These are phyloP conservation scores for Trichoderma semiorbis DNA, from an alignment of 2,329 filamentous ascomycete genomes.

Conservation along the genomic window DNA sequence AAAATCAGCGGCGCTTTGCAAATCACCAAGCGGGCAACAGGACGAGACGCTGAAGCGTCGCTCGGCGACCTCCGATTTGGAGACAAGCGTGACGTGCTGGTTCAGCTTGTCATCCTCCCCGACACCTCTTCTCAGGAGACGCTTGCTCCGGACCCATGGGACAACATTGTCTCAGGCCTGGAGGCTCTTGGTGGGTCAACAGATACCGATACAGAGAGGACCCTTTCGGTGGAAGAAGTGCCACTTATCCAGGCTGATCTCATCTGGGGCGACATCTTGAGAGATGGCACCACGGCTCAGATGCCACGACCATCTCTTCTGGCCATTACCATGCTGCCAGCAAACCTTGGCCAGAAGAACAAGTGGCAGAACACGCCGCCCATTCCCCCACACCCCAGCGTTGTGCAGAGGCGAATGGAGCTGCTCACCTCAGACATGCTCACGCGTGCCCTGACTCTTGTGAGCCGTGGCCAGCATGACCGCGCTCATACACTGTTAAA, in stretches of 20 bases:
- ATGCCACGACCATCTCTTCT: conserved; percentile 85
- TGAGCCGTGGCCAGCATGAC: conserved; percentile 88
- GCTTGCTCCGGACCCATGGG: conserved; percentile 91
- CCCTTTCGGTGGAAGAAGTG: conserved; percentile 86
- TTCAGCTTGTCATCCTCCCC: conserved; percentile 87
- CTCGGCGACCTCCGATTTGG: conserved; percentile 91
- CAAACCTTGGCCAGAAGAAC: conserved; percentile 59
- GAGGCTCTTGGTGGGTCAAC: conserved; percentile 87
- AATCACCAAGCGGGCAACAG: conserved; percentile 92
- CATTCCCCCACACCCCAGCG: conserved; percentile 90
- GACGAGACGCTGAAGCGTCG: conserved; percentile 87
- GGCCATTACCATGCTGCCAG: conserved; percentile 91
- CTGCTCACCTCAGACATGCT: conserved; percentile 97
- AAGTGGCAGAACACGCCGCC: conserved; percentile 67
- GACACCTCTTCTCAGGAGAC: conserved; percentile 81
- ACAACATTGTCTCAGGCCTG: conserved; percentile 90
- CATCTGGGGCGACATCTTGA: conserved; percentile 86
- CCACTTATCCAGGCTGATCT: conserved; percentile 94
- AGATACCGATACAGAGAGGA: conserved; percentile 80
- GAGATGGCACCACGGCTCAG: conserved; percentile 81
- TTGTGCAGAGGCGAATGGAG: conserved; percentile 97
- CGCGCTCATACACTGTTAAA: conserved; percentile 86
- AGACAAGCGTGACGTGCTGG: conserved; percentile 88
- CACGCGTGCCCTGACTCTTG: conserved; percentile 83
- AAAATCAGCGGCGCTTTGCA: conserved; percentile 97